These are phyloP conservation scores for Trametes gibbosa DNA, from an alignment of 768 basidiomycete species.

Conservation along the genomic window DNA sequence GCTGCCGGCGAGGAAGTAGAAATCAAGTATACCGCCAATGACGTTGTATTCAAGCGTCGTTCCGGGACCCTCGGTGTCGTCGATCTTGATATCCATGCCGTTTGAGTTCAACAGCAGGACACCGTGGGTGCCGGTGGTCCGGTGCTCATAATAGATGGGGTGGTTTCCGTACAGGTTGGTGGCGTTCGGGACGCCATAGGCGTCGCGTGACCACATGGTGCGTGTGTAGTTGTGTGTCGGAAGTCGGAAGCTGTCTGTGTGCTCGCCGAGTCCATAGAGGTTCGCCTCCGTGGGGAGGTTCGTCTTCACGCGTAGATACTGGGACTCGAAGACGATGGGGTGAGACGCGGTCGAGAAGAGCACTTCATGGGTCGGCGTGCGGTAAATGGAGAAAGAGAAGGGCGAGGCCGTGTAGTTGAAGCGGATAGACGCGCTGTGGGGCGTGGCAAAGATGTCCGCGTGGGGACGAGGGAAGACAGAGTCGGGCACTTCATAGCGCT, in stretches of 20 bases:
- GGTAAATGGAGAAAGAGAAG: conserved; percentile 58
- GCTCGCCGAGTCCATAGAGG: conserved; percentile 78
- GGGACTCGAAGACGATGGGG: conserved; percentile 71
- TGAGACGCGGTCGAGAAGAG: conserved; percentile 61
- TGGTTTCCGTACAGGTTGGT: conserved; percentile 74
- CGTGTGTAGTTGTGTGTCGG: conserved; percentile 39
- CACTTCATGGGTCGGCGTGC: conserved; percentile 47
- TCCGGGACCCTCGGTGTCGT: conserved; percentile 32
- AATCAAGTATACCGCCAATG: conserved; percentile 75
- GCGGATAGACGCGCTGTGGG: conserved; percentile 42
- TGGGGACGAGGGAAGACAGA: conserved; percentile 57
- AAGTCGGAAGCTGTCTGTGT: conserved; percentile 64
- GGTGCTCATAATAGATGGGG: conserved; percentile 71
- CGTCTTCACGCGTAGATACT: conserved; percentile 74
- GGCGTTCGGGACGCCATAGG: conserved; percentile 52
- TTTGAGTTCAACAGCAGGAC: conserved; percentile 69
- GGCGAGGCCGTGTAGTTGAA: conserved; percentile 61
- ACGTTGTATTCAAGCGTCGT: conserved; percentile 68
- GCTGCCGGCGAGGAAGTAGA: conserved; percentile 76
- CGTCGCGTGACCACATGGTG: conserved; percentile 67
- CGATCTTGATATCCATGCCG: conserved; percentile 76
- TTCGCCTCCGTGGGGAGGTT: conserved; percentile 57
- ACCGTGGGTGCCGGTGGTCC: conserved; percentile 62
- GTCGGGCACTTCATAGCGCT: conserved; percentile 64
- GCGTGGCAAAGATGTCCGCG: conserved; percentile 23